These are phyloP conservation scores for Quillaja saponaria DNA, from an alignment of 306 rosid species.

Conservation along the genomic window DNA sequence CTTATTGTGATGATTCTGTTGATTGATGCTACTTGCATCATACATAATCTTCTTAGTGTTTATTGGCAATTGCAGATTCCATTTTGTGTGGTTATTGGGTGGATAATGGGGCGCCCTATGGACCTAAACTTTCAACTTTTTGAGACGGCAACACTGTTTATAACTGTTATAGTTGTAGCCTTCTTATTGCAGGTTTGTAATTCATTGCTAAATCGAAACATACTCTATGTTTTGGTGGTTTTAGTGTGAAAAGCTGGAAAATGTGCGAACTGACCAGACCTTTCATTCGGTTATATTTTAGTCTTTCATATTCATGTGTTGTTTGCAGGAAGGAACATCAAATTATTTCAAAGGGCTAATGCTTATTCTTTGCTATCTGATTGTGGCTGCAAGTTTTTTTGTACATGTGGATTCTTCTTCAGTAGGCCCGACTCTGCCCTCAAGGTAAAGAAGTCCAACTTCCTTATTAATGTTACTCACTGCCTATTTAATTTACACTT, in stretches of 20 bases:
- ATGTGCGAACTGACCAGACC: no score
- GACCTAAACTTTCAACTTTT: constrained; percentile 83
- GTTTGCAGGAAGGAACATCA: constrained; percentile 78
- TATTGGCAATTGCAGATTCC: constrained; percentile 63
- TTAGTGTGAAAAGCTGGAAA: no score
- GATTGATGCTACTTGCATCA: no score
- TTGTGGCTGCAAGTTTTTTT: constrained; percentile 78
- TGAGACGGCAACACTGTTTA: constrained; percentile 72
- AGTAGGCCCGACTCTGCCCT: constrained; percentile 24
- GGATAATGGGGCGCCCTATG: constrained; percentile 72
- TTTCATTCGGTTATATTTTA: no score
- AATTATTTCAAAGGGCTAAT: constrained; percentile 78
- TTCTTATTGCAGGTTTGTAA: constrained; percentile 76
- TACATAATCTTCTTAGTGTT: constrained; percentile 15
- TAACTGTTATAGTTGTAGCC: constrained; percentile 70
- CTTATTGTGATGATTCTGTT: no score
- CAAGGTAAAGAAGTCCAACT: no score
- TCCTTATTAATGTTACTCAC: no score
- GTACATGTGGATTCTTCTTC: constrained; percentile 63
- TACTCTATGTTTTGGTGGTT: neutral
- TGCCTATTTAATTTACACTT: no score
- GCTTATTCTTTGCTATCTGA: constrained; percentile 81
- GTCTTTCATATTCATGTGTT: neutral
- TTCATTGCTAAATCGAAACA: constrained; percentile 6
- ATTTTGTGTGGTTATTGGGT: constrained; percentile 68